Evolutionary conservation across 1,284 basidiomycete genomes (phyloP).

Genomic region (Puccinia sorghi): DNA sequence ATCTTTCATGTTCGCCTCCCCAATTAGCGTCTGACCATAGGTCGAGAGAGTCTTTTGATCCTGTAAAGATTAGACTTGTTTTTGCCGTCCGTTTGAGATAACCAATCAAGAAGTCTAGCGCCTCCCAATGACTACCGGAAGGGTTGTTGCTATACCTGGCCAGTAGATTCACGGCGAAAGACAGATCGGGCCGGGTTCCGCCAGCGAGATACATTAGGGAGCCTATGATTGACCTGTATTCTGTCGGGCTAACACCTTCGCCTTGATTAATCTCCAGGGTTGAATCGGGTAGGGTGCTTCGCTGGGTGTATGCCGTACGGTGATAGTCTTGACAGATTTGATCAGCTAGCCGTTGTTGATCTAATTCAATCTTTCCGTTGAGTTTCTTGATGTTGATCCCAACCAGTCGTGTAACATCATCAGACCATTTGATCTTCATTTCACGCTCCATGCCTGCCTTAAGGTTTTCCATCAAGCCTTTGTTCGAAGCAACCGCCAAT

Average conservation of each 20-base stretch:
- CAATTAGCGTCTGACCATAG: slow-evolving; percentile 13
- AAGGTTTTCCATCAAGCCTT: neutral
- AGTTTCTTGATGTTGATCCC: neutral
- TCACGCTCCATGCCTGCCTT: neutral
- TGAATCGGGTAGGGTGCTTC: neutral
- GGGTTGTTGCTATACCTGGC: neutral
- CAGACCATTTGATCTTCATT: slow-evolving; percentile 2
- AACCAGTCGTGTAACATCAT: neutral
- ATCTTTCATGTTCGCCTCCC: slow-evolving; percentile 28
- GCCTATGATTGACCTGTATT: neutral
- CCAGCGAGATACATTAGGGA: slow-evolving; percentile 12
- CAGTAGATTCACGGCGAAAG: slow-evolving; percentile 12
- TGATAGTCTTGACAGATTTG: neutral
- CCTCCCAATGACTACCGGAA: neutral
- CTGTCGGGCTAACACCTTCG: neutral
- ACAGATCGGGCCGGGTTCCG: neutral
- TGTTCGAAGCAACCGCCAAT: neutral
- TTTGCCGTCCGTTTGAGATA: neutral
- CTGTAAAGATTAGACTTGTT: neutral
- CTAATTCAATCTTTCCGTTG: neutral
- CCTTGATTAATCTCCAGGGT: neutral
- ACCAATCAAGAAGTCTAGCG: slow-evolving; percentile 10
- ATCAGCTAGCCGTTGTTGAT: neutral
- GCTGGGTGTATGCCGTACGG: too few relatives aligned
- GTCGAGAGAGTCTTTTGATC: neutral